phyloP scores from a whole-genome alignment of 805 yeast species.

The Candida palmyrensis region DNA sequence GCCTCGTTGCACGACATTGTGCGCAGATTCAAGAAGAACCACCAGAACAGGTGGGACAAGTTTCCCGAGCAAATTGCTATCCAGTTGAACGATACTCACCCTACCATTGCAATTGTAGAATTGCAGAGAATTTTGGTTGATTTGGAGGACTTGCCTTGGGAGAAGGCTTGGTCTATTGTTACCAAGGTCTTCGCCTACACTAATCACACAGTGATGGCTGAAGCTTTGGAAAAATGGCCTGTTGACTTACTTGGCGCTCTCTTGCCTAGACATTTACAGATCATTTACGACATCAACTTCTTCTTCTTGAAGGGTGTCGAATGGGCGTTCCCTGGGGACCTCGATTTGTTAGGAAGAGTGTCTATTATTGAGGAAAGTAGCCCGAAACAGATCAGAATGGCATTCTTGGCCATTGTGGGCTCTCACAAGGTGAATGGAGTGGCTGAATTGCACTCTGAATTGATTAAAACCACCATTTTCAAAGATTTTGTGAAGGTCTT shows the following conservation, averaged over 20 bases:
- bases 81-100: conserved; percentile 93
- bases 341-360: conserved; percentile 60
- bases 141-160: conserved; percentile 77
- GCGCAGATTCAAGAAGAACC: conserved; percentile 78
- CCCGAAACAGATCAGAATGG: conserved; percentile 88
- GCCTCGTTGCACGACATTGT: conserved; percentile 90
- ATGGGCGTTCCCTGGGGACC: conserved; percentile 68
- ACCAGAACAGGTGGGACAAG: conserved; percentile 68
- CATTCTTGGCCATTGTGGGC: conserved; percentile 84
- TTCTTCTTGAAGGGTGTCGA: conserved; percentile 74
- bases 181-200: conserved; percentile 83
- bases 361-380: conserved; percentile 80
- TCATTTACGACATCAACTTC: conserved; percentile 80
- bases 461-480: conserved; percentile 83
- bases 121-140: conserved; percentile 83
- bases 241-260: conserved; percentile 70
- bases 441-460: conserved; percentile 90
- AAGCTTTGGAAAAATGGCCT: conserved; percentile 96
- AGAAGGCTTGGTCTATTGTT: conserved; percentile 80
- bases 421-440: conserved; percentile 94
- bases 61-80: conserved; percentile 85
- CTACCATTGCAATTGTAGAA: conserved; percentile 87
- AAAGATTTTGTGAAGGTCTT: conserved; percentile 82
- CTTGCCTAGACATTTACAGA: conserved; percentile 88
- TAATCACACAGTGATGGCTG: conserved; percentile 91